Conservation (phyloP, 441 rosid genomes). For the Adansonia madagascariensis region DNA sequence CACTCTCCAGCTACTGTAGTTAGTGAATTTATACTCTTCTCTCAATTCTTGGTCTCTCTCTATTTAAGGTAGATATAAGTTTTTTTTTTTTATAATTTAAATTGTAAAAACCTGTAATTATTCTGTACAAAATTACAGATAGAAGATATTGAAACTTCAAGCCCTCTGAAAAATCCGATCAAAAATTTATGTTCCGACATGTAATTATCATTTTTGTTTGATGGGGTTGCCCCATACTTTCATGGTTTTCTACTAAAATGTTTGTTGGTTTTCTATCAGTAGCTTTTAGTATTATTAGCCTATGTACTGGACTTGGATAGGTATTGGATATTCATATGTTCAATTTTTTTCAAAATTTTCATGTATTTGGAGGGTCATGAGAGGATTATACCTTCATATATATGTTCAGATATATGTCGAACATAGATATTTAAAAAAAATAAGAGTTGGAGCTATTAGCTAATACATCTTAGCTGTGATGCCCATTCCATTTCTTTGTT, state of each 20-base stretch:
- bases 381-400: too few relatives aligned
- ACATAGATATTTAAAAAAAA: too few relatives aligned
- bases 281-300: background rate
- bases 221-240: background rate
- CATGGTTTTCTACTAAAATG: background rate
- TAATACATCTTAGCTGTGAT: background rate
- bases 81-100: constrained; percentile 25
- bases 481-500: background rate
- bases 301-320: too few relatives aligned
- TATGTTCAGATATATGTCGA: too few relatives aligned
- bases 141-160: constrained; percentile 32
- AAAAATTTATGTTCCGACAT: background rate
- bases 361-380: too few relatives aligned
- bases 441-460: background rate
- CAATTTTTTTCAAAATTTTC: too few relatives aligned
- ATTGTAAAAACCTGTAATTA: constrained; percentile 41
- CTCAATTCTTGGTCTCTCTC: constrained; percentile 82
- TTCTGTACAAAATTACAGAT: constrained; percentile 51
- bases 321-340: too few relatives aligned
- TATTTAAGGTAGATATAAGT: constrained; percentile 61
- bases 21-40: constrained; percentile 81
- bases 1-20: constrained; percentile 88
- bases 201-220: background rate
- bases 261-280: background rate
- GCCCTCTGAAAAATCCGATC: constrained; percentile 12